phyloP scores from a whole-genome alignment of 1,284 basidiomycete genomes.

The Cryptococcus hybrid region DNA sequence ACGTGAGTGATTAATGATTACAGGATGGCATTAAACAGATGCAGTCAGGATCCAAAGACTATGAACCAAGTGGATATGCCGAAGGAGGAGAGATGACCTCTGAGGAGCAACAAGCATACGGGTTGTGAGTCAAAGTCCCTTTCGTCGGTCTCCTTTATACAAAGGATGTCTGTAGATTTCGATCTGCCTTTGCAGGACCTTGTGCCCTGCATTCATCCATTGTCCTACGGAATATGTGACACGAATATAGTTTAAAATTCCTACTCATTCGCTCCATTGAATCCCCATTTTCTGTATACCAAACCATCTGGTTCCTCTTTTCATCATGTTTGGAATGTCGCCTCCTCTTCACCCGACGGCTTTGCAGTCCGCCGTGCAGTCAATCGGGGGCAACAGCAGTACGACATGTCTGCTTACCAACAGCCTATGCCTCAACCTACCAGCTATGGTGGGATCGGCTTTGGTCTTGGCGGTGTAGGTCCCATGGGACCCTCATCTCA shows the following conservation, averaged over 20 bases:
- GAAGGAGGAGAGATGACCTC: neutral
- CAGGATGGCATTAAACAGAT: neutral
- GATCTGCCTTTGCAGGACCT: neutral
- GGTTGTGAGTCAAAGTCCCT: constrained; percentile 6
- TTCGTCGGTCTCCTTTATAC: constrained; percentile 1
- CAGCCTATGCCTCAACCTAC: constrained; percentile 17
- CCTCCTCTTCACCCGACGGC: constrained; percentile 11
- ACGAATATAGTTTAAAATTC: neutral
- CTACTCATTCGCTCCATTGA: neutral
- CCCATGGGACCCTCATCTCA: neutral
- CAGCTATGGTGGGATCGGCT: constrained; percentile 33
- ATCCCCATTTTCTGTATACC: neutral
- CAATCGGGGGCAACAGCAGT: constrained; percentile 7
- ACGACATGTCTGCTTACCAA: constrained; percentile 7
- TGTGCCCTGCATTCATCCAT: neutral
- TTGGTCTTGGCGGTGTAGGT: constrained; percentile 22
- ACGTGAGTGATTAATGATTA: neutral
- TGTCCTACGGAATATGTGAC: neutral
- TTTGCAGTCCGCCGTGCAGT: constrained; percentile 10
- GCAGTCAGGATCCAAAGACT: neutral
- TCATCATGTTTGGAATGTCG: constrained; percentile 17
- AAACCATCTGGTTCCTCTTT: neutral
- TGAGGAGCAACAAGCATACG: constrained; percentile 2
- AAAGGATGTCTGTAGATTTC: constrained; percentile 5
- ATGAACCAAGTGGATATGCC: neutral